Evolutionary conservation across 1,139 yeast genomes (phyloP), one percentile per base, ranked within the genome.

Genomic region (Candida frijolesensis): DNA sequence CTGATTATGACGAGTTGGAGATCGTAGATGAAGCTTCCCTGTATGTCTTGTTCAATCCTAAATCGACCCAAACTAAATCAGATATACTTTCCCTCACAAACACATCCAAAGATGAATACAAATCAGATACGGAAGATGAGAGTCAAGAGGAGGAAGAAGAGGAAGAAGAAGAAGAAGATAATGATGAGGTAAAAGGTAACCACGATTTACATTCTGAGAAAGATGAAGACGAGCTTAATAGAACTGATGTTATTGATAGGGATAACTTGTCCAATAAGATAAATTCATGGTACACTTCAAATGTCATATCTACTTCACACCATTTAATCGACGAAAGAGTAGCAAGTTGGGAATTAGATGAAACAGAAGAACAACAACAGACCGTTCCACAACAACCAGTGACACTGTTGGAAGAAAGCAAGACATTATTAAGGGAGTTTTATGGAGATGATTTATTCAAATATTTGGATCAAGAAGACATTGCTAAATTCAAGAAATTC

Each of bases 321-420:
- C 45, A 59, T 35, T 43, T 65, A 29, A 63, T 71, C 6, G 76
- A 73, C 52, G 80, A 76, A 54, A 74, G 75, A 56, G 65, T 70
- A 4, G 80, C 80, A 14, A 70, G 76, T 46, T 76, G 80, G 80
- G 75, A 75, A 56, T 61, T 76, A 52, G 79, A 75, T 55, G 79
- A 72, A 53, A 46, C 37, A 15, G 44, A 41, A 16, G 32, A 18
- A 29, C 38, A 8, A 19, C 14, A 19, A 6, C n/a, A n/a, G n/a
- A n/a, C n/a, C n/a, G n/a, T n/a, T n/a, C 29, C 25, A 18, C 41
- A 38, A 25, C 42, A 25, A 22, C 18, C 9, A 22, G 12, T 39
- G 42, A 19, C 22, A 18, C 51, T 51, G 45, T 46, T 50, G 29
- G 50, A 50, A 29, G 53, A 50, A 42, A 49, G 51, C 16, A 53